Base-by-base conservation (phyloP, 1,284 basidiomycete genomes). In the Malassezia arunalokei region DNA sequence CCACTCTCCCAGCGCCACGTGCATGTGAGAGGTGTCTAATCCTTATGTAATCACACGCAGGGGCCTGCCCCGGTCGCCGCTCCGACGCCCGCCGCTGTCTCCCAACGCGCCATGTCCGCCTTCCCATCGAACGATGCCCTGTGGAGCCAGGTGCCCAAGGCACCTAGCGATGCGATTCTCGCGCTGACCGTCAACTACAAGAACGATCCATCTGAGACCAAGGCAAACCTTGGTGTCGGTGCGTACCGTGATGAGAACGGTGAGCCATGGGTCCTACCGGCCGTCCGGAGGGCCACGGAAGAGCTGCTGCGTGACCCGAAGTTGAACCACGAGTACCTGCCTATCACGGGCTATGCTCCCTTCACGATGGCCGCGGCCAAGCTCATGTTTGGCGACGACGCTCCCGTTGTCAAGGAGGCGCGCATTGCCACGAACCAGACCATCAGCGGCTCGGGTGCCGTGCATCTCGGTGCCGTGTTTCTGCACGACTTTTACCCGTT, bases 371-470 rank as follows among this genome's bases (percentile, higher is more conserved):
- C 83, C 1, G 86, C 90, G 8, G 86, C 84, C 20, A 83, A 82
- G 68, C 77, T 95, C 53, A 83, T 94, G 57, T 79, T 95, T 43
- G 87, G 88, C 8, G 54, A 76, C 8, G 78, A 84, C 58, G 87
- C 86, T 29, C 76, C 80, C 43, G 86, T 83, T 20, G 77, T 92
- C 62, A 76, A 78, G 57, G 83, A 90, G 63, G 78, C 78, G 38
- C 65, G 70, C 32, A 57, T 73, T 3, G 57, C 64, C 31, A 60
- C 60, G 20, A 66, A 65, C n/a, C 70, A 73, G 55, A 91, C 90
- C 11, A 86, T 94, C 64, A 94, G 90, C 14, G 86, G 91, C 32
- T 96, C 92, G 0, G 92, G 94, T 53, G 92, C 90, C 45, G 87
- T 95, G 75, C 88, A 94, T 73, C 78, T 95, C 29, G 94, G 84